phyloP scores from a whole-genome alignment of 2,329 filamentous ascomycete species.

The Leptographium galeiforme region DNA sequence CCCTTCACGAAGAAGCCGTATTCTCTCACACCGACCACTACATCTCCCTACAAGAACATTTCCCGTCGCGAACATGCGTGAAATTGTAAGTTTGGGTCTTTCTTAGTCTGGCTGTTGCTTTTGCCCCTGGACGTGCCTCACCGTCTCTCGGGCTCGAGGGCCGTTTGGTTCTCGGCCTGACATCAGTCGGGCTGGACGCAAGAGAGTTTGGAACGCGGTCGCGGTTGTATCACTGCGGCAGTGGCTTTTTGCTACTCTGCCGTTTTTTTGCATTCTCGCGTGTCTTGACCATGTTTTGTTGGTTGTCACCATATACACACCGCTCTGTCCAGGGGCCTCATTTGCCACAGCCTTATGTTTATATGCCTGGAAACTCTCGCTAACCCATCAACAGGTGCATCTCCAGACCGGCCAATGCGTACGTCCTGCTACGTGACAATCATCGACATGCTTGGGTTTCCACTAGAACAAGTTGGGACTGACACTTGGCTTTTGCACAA shows the following conservation, averaged over 20 bases:
- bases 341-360: not conserved
- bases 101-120: not conserved
- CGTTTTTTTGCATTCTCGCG: not conserved
- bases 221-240: not conserved
- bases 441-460: not conserved
- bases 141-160: not conserved
- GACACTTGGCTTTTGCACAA: constrained; percentile 20
- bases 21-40: not conserved
- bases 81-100: constrained; percentile 46
- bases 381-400: constrained; percentile 62
- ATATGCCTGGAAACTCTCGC: not conserved
- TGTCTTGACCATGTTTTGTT: too few relatives aligned
- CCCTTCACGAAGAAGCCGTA: not conserved
- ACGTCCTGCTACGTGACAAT: constrained; percentile 23
- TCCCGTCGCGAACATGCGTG: constrained; percentile 48
- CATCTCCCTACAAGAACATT: not conserved
- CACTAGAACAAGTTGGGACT: constrained; percentile 10
- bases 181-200: not conserved
- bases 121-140: not conserved
- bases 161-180: not conserved
- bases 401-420: constrained; percentile 99
- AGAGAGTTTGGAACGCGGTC: not conserved
- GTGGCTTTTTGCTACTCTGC: not conserved
- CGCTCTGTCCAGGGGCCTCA: too few relatives aligned
- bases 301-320: too few relatives aligned